Percentiles rank a stretch among this genome's conserved stretches.
These are phyloP conservation scores for Daldinia eschscholtzii DNA, from an alignment of 2,329 filamentous ascomycete species.

Conservation along the genomic window DNA sequence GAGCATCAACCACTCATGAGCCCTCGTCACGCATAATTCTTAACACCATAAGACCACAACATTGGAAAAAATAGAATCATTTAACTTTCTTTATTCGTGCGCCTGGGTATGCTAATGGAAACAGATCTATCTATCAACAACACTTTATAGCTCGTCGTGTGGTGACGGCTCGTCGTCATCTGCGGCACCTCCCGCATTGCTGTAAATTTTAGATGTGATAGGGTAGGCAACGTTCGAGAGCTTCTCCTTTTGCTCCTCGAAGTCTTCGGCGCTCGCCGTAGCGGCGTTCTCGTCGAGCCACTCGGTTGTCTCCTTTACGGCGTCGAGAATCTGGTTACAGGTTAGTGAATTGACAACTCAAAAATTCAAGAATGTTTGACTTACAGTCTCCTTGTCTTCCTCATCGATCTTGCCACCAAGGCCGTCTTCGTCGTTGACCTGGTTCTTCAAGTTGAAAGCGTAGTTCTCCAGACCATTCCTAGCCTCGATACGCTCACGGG, in stretches of 20 bases:
- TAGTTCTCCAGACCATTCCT: constrained; percentile 99
- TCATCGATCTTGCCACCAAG: constrained; percentile 98
- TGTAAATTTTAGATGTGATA: constrained; percentile 98
- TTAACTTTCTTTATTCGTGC: constrained; percentile 52
- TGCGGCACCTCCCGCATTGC: constrained; percentile 71
- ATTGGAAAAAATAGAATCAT: constrained; percentile 14
- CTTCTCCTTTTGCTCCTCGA: constrained; percentile 99
- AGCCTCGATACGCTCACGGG: constrained; percentile 95
- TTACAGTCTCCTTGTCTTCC: constrained; percentile 95
- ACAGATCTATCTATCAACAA: constrained; percentile 47
- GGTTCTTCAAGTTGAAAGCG: constrained; percentile 98
- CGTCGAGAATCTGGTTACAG: constrained; percentile 78
- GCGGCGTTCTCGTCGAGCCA: constrained; percentile 97
- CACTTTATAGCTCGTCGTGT: constrained; percentile 82
- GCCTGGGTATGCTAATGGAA: constrained; percentile 51
- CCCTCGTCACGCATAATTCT: background rate
- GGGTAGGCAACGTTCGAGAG: constrained; percentile 96
- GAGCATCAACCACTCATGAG: background rate
- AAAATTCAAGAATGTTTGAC: constrained; percentile 50
- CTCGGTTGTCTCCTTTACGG: constrained; percentile 95
- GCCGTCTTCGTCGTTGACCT: constrained; percentile 95
- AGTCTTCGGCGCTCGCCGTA: constrained; percentile 89
- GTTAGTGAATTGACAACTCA: constrained; percentile 53
- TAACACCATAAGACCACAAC: background rate
- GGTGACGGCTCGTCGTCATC: constrained; percentile 77